These are phyloP conservation scores for Tetradesmus lagerheimii DNA, from an alignment of 139 green algal species.

Conservation along the genomic window DNA sequence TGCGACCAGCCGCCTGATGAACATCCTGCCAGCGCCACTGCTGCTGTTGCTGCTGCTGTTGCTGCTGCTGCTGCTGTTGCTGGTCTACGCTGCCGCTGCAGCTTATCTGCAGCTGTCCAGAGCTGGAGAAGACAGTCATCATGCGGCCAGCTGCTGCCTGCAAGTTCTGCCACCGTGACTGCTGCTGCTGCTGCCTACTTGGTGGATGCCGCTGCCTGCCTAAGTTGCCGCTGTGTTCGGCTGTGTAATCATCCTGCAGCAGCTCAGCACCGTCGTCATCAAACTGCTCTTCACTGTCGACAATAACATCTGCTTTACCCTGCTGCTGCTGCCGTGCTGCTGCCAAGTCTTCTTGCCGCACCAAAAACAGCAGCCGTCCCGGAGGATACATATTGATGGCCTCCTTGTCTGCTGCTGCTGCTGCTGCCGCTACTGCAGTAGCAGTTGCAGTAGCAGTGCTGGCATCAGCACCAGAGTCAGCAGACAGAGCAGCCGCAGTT, in stretches of 20 bases:
- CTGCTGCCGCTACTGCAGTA: background rate
- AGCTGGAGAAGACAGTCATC: conserved; percentile 19
- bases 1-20: background rate
- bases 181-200: background rate
- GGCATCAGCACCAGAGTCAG: conserved; percentile 4
- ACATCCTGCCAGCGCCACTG: background rate
- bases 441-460: background rate
- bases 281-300: background rate
- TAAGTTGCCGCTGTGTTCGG: background rate
- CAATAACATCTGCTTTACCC: background rate
- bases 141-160: background rate
- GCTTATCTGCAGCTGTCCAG: conserved; percentile 33
- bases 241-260: background rate
- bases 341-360: conserved; percentile 9
- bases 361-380: conserved; percentile 8
- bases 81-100: background rate
- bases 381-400: conserved; percentile 21
- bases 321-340: conserved; percentile 13
- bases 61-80: background rate
- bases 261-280: background rate
- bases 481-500: background rate
- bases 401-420: background rate
- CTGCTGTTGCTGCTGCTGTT: conserved; percentile 10
- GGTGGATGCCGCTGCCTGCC: background rate
- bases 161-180: background rate